Evolutionary conservation across 2,329 filamentous ascomycete species (phyloP).

Genomic region (Microdochium nivale): DNA sequence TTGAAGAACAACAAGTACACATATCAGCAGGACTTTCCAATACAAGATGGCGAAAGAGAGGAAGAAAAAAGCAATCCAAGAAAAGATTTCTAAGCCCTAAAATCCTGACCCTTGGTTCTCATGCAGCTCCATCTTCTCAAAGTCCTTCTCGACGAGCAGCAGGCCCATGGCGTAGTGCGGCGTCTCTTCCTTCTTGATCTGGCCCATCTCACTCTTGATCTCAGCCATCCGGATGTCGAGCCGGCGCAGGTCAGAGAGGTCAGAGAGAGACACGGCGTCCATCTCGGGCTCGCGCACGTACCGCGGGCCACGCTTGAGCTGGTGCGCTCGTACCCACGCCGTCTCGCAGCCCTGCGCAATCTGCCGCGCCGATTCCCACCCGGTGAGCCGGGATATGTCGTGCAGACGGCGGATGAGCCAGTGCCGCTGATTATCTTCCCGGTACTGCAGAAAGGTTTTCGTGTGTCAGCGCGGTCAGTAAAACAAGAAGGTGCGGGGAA

Average conservation of each 20-base stretch:
- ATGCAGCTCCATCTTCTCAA: constrained; percentile 52
- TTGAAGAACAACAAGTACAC: too few relatives aligned
- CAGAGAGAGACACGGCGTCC: constrained; percentile 1
- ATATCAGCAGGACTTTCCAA: too few relatives aligned
- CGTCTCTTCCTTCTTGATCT: constrained; percentile 48
- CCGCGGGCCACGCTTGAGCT: constrained; percentile 65
- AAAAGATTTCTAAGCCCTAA: too few relatives aligned
- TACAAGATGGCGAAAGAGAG: too few relatives aligned
- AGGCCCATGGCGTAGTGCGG: constrained; percentile 72
- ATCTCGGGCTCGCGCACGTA: constrained; percentile 47
- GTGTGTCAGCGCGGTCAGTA: background rate
- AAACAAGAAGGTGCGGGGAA: background rate
- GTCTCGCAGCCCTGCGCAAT: constrained; percentile 81
- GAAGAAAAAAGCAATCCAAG: too few relatives aligned
- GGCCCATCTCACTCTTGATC: constrained; percentile 23
- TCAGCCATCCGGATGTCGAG: constrained; percentile 44
- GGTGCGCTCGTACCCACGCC: constrained; percentile 68
- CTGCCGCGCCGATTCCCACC: constrained; percentile 76
- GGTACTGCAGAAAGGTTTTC: constrained; percentile 51
- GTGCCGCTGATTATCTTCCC: constrained; percentile 60
- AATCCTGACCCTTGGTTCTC: constrained; percentile 16
- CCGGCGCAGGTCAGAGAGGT: constrained; percentile 23
- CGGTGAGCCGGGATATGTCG: constrained; percentile 71
- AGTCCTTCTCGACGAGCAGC: constrained; percentile 68
- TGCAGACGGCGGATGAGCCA: constrained; percentile 70